Percentiles rank a stretch among this genome's conserved stretches.
These are phyloP conservation scores for Rhizopogon parksii DNA, from an alignment of 1,284 basidiomycete genomes.

Conservation along the genomic window DNA sequence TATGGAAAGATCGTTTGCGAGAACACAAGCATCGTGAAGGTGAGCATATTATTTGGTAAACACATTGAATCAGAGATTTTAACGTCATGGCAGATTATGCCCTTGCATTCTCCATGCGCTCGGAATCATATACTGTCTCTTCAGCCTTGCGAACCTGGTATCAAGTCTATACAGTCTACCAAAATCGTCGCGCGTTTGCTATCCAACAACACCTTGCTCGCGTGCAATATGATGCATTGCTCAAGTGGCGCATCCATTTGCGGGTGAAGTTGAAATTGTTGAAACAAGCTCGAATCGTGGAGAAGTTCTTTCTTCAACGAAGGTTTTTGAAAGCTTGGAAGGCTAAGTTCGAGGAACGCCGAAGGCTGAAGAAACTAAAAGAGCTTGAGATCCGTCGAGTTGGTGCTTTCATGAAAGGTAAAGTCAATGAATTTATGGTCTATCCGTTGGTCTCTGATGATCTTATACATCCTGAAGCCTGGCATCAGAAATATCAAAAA, in stretches of 20 bases:
- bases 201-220: conserved; percentile 42
- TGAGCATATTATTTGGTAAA: conserved; percentile 18
- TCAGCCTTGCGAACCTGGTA: conserved; percentile 46
- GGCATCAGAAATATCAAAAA: conserved; percentile 34
- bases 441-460: conserved; percentile 7
- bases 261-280: conserved; percentile 43
- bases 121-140: conserved; percentile 35
- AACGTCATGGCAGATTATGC: conserved; percentile 39
- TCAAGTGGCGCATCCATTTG: conserved; percentile 54
- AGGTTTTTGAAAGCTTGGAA: conserved; percentile 49
- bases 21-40: conserved; percentile 40
- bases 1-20: conserved; percentile 49
- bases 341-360: conserved; percentile 41
- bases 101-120: conserved; percentile 42
- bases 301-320: conserved; percentile 47
- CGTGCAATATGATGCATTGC: conserved; percentile 40
- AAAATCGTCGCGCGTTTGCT: conserved; percentile 46
- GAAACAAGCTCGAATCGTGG: conserved; percentile 53
- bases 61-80: neutral
- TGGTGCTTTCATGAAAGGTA: conserved; percentile 42
- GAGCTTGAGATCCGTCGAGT: conserved; percentile 36
- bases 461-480: conserved; percentile 33
- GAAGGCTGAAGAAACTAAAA: conserved; percentile 41
- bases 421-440: conserved; percentile 12
- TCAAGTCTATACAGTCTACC: conserved; percentile 38